phyloP scores from a whole-genome alignment of 1,284 basidiomycete species.

The Bjerkandera adusta region DNA sequence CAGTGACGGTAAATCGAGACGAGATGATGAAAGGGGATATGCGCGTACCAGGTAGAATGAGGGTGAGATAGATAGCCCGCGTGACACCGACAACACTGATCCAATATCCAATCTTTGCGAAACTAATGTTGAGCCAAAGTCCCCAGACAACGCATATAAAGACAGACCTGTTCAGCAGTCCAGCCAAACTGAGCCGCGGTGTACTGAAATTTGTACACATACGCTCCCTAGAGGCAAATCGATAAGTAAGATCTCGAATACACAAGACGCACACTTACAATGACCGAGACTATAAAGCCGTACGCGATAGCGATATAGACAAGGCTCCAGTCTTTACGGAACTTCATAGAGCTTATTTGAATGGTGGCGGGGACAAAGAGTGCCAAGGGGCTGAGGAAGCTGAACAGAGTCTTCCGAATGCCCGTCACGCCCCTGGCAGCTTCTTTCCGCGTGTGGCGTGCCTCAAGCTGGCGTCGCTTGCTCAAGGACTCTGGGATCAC shows the following conservation, averaged over 20 bases:
- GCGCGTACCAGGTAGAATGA: slow-evolving; percentile 67
- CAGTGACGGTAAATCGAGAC: too few relatives aligned
- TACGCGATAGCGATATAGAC: slow-evolving; percentile 54
- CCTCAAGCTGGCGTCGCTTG: slow-evolving; percentile 35
- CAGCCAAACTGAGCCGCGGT: slow-evolving; percentile 65
- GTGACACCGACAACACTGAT: slow-evolving; percentile 59
- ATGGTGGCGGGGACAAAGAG: slow-evolving; percentile 56
- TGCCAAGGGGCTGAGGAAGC: slow-evolving; percentile 63
- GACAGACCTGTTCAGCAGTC: slow-evolving; percentile 65
- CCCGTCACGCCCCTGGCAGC: slow-evolving; percentile 16
- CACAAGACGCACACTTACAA: slow-evolving; percentile 40
- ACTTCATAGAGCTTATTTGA: slow-evolving; percentile 36
- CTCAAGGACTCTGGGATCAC: slow-evolving; percentile 78
- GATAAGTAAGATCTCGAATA: background rate
- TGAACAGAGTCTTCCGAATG: slow-evolving; percentile 37
- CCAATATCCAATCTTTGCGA: slow-evolving; percentile 72
- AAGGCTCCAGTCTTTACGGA: slow-evolving; percentile 68
- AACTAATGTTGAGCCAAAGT: background rate
- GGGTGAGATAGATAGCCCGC: slow-evolving; percentile 59
- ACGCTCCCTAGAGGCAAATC: slow-evolving; percentile 50
- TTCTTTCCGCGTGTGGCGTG: slow-evolving; percentile 32
- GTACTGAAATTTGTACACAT: slow-evolving; percentile 70
- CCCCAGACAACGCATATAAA: background rate
- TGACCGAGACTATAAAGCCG: slow-evolving; percentile 50
- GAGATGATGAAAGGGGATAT: background rate